A percentile compares a stretch with the other conserved stretches of the same genome.
Conservation (phyloP, 1,284 basidiomycete species). For the Papiliotrema terrestris region DNA sequence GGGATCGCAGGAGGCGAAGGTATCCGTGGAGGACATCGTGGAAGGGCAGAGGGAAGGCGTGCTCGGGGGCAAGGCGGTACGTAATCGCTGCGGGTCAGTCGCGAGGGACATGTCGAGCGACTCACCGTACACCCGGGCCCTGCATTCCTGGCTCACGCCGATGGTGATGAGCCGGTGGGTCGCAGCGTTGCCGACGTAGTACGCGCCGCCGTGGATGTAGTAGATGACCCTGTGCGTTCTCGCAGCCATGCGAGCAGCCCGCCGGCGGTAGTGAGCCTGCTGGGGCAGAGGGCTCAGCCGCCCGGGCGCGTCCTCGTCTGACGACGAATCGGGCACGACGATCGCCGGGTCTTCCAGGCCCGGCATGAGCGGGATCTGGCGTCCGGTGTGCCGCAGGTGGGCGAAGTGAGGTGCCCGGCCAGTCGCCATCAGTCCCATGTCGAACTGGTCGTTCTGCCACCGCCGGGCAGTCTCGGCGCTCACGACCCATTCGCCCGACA, state of each 20-base stretch:
- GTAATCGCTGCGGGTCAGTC: slow-evolving; percentile 70
- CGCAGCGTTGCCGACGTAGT: slow-evolving; percentile 91
- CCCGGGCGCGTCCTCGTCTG: background rate
- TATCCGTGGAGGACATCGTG: slow-evolving; percentile 88
- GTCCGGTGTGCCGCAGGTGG: too few species aligned
- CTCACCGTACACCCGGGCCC: slow-evolving; percentile 89
- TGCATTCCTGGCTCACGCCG: slow-evolving; percentile 82
- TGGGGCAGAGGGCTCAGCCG: background rate
- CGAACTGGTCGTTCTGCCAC: slow-evolving; percentile 77
- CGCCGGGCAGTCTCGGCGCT: slow-evolving; percentile 85
- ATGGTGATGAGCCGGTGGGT: slow-evolving; percentile 90
- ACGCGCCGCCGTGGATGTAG: slow-evolving; percentile 94
- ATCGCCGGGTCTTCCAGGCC: background rate
- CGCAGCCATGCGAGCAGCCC: background rate
- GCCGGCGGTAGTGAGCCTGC: slow-evolving; percentile 20
- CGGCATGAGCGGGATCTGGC: background rate
- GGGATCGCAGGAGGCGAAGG: slow-evolving; percentile 77
- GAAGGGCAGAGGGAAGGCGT: slow-evolving; percentile 86
- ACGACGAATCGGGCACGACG: background rate
- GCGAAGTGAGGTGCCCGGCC: background rate
- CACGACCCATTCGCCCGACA: slow-evolving; percentile 95
- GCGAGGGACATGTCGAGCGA: too few species aligned
- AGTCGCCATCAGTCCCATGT: background rate
- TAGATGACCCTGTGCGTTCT: slow-evolving; percentile 71
- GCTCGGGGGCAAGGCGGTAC: slow-evolving; percentile 93